Percentiles rank a stretch among this genome's conserved stretches.
Conservation (phyloP, 805 yeast genomes). For the Pichia occidentalis region DNA sequence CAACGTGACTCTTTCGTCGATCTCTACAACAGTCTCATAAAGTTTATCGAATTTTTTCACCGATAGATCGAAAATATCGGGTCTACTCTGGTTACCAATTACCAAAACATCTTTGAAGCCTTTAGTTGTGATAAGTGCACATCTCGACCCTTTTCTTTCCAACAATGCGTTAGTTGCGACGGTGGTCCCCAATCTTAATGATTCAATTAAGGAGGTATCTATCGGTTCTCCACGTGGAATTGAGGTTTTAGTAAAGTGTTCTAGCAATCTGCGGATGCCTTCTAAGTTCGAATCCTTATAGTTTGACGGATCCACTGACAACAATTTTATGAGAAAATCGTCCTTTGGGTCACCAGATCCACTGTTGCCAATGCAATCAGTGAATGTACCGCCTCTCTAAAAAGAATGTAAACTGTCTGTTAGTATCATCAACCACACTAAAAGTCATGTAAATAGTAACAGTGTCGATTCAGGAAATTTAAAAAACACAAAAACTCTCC, state of each 20-base stretch:
- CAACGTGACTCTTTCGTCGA: conserved; percentile 85
- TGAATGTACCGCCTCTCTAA: conserved; percentile 82
- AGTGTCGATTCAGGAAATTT: background rate
- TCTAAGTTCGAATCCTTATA: conserved; percentile 89
- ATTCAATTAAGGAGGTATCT: conserved; percentile 56
- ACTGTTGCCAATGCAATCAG: conserved; percentile 58
- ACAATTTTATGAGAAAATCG: conserved; percentile 66
- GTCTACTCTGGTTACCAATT: conserved; percentile 91
- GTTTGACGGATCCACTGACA: conserved; percentile 85
- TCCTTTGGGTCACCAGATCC: conserved; percentile 44
- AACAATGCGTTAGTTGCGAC: conserved; percentile 93
- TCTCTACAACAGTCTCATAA: conserved; percentile 70
- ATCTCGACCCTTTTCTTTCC: conserved; percentile 86
- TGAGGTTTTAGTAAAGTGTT: conserved; percentile 42
- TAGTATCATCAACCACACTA: no score
- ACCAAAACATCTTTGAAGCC: conserved; percentile 79
- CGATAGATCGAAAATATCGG: conserved; percentile 77
- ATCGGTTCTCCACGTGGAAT: conserved; percentile 58
- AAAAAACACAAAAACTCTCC: background rate
- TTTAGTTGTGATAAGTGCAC: conserved; percentile 78
- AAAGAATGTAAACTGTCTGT: conserved; percentile 1
- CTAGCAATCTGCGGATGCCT: conserved; percentile 77
- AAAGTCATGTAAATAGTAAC: no score
- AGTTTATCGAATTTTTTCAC: conserved; percentile 66
- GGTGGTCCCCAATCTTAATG: conserved; percentile 87